Evolutionary conservation across 768 basidiomycete species (phyloP).

Genomic region (Amanita pallidorosea): DNA sequence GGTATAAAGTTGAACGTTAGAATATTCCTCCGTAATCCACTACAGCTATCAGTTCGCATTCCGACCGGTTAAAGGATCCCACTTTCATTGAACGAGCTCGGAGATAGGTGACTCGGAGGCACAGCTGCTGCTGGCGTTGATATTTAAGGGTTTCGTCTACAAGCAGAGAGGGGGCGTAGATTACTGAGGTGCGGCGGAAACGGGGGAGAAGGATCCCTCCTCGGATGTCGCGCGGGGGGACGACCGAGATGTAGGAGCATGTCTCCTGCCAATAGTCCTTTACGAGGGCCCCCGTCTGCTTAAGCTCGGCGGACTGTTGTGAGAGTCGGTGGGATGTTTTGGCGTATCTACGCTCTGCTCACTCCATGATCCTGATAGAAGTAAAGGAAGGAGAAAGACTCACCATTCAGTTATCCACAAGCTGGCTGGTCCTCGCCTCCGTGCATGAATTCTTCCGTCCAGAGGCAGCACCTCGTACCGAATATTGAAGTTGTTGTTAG

Average conservation of each 20-base stretch:
- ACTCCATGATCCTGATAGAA: too few species aligned
- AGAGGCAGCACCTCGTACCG: too few species aligned
- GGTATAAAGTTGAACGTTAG: constrained; percentile 36
- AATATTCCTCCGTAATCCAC: too few species aligned
- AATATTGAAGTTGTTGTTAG: too few species aligned
- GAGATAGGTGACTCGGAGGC: constrained; percentile 35
- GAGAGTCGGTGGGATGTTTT: too few species aligned
- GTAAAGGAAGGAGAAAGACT: too few species aligned
- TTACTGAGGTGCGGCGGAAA: constrained; percentile 40
- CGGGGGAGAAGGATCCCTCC: constrained; percentile 66
- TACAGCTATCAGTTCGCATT: constrained; percentile 23
- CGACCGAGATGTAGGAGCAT: constrained; percentile 15
- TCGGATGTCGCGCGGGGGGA: constrained; percentile 16
- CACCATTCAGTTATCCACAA: too few species aligned
- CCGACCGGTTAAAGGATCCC: constrained; percentile 31
- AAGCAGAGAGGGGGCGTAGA: constrained; percentile 69
- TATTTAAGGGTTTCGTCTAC: constrained; percentile 53
- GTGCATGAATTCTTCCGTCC: too few species aligned
- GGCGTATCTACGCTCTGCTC: too few species aligned
- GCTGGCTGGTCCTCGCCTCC: too few species aligned
- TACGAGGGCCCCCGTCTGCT: constrained; percentile 61
- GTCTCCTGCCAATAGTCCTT: constrained; percentile 50
- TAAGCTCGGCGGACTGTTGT: constrained; percentile 30
- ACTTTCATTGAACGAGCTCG: constrained; percentile 47
- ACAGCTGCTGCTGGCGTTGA: constrained; percentile 23